phyloP scores from a whole-genome alignment of 2,329 filamentous ascomycete species.

The Colletotrichum tamarilloi region DNA sequence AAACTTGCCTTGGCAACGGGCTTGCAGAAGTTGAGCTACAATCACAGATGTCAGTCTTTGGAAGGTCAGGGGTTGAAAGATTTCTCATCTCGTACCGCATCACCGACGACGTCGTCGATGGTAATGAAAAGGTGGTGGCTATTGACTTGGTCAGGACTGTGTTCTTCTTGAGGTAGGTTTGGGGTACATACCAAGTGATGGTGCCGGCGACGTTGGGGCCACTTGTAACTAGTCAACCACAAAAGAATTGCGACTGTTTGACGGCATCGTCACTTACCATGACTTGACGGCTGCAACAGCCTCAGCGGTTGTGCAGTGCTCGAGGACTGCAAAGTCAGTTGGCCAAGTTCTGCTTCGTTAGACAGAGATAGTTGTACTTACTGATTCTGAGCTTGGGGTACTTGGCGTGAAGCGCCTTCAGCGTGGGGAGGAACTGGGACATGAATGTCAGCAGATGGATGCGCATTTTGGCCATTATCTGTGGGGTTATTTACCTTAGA shows the following conservation, averaged over 20 bases:
- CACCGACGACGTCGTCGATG: constrained; percentile 75
- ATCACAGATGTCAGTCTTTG: not conserved
- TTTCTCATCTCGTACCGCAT: constrained; percentile 46
- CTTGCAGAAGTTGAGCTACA: constrained; percentile 74
- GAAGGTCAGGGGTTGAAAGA: not conserved
- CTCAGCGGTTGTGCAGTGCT: constrained; percentile 89
- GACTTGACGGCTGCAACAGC: constrained; percentile 77
- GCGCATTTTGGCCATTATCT: not conserved
- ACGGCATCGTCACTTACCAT: not conserved
- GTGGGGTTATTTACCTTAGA: constrained; percentile 50
- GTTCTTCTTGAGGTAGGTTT: not conserved
- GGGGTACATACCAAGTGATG: constrained; percentile 44
- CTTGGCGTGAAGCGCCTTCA: constrained; percentile 75
- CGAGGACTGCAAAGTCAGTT: constrained; percentile 58
- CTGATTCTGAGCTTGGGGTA: constrained; percentile 78
- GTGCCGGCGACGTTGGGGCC: constrained; percentile 76
- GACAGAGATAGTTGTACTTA: not conserved
- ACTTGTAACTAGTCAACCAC: constrained; percentile 63
- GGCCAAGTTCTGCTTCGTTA: no score
- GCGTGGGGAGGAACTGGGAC: constrained; percentile 77
- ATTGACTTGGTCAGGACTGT: not conserved
- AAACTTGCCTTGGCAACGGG: constrained; percentile 75
- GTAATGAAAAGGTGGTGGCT: constrained; percentile 89
- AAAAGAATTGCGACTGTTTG: not conserved
- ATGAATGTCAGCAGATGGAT: not conserved